Evolutionary conservation across 2,329 filamentous ascomycete species (phyloP).

Genomic region (Stagonosporopsis vannaccii): DNA sequence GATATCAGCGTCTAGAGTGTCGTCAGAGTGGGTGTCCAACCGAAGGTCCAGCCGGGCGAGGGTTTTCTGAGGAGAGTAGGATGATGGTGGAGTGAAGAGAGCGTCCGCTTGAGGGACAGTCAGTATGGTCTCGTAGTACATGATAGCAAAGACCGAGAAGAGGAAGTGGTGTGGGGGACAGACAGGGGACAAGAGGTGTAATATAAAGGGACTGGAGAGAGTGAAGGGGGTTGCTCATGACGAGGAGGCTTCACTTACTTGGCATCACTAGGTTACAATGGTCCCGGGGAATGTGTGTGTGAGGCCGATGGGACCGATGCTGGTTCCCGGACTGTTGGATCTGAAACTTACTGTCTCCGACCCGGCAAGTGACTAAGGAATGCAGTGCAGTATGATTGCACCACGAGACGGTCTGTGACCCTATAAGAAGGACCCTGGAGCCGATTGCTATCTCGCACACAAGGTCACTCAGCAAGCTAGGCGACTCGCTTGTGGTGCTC

Average conservation of each 20-base stretch:
- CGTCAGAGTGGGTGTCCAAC: constrained; percentile 50
- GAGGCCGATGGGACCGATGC: constrained; percentile 42
- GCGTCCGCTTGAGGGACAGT: constrained; percentile 53
- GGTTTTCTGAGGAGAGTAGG: constrained; percentile 51
- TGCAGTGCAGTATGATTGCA: constrained; percentile 46
- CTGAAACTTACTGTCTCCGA: constrained; percentile 49
- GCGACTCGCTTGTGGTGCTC: constrained; percentile 36
- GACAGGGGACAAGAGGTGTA: constrained; percentile 18
- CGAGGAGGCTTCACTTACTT: constrained; percentile 47
- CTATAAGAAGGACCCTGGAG: constrained; percentile 41
- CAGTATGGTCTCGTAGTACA: constrained; percentile 48
- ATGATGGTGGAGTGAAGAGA: constrained; percentile 51
- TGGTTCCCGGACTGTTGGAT: constrained; percentile 46
- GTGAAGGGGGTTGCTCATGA: constrained; percentile 42
- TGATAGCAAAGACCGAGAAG: constrained; percentile 32
- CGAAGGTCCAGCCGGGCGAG: constrained; percentile 48
- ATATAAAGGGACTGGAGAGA: constrained; percentile 36
- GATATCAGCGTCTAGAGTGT: constrained; percentile 53
- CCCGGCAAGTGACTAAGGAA: constrained; percentile 47
- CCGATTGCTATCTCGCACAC: constrained; percentile 45
- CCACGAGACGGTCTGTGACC: constrained; percentile 50
- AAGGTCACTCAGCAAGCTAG: constrained; percentile 48
- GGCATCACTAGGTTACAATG: constrained; percentile 51
- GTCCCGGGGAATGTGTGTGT: constrained; percentile 45
- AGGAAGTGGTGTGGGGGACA: constrained; percentile 14